Base-by-base conservation (phyloP, 2,329 filamentous ascomycete genomes). In the Stachybotrys chlorohalonatus region DNA sequence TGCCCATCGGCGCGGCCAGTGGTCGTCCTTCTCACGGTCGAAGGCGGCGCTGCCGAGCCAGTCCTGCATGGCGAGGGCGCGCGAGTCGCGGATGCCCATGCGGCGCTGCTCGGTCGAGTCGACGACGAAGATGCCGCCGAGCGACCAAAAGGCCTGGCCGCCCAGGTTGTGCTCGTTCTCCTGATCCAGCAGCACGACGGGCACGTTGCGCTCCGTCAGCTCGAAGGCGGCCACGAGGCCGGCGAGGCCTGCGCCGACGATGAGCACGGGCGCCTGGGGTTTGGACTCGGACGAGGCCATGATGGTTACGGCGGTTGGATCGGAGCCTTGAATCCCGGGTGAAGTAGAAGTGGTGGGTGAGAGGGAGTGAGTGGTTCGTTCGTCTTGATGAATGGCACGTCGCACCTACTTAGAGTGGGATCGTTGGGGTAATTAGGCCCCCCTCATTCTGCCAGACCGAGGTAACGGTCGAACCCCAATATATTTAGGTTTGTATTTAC, bases 61-160 rank as follows among this genome's bases (percentile, higher is more conserved):
- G 66, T 85, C 82, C 56, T 77, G 73, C 71, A 81, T 66, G 4
- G 82, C 82, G 16, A 84, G 73, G 60, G 75, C 76, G 55, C 76
- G 77, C 53, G 74, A 78, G 68, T 85, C 82, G 57, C 73, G 73
- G 69, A 85, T 81, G 59, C 82, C 82, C 65, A 78, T 70, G 53
- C 78, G 75, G 5, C 81, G 76, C 69, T 85, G 82, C 58, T 78
- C 72, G 8, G 74, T 62, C 8, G 80, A 82, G 68, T 84, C 66
- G 54, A 85, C 81, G 66, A 78, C 73, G 68, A 85, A 85, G 31
- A 85, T 64, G 42, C 82, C 82, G 39, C 82, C 82, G 1, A 85
- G 75, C 4, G 82, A 85, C 80, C 81, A 85, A 63, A 84, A 84
- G 7, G 82, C 82, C 65, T 85, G 82, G 2, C 82, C 82, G 56